Evolutionary conservation across 164 flowering plant genomes (phyloP), one percentile per base, ranked within the genome.

Genomic region (Sedum album): DNA sequence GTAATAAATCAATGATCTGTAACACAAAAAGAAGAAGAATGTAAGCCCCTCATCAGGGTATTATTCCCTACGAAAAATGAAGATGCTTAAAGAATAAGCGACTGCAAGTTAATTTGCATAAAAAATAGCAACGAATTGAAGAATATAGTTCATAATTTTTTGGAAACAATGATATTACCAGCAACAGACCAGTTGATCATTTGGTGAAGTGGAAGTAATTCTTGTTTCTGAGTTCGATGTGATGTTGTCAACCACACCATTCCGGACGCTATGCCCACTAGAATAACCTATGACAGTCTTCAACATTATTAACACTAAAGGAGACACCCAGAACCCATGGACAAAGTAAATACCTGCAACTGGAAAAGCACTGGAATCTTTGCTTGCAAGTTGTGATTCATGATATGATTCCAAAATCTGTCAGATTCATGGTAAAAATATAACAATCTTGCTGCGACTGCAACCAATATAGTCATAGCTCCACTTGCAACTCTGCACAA

Each of bases 191-290:
- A 93, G 75, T 86, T 93, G 68, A 86, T 77, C 65, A 89, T 60
- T 79, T 93, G 98, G 82, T 93, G 97, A 6, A 79, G 21, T 18
- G 69, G 72, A 70, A 77, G 93, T 67, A 93, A 78, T 82, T 93
- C 94, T 72, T 84, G 93, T 70, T 91, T 88, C 74, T 86, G 75
- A 20, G 93, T 85, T 79, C 98, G 79, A 73, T 84, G 98, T 70
- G 88, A 80, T 65, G 97, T 91, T 55, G 96, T 81, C 66, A 93
- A 49, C 46, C 73, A 73, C 72, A 91, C 98, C 98, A 93, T 90
- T 51, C 78, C 72, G 31, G 94, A 85, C 65, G 98, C 85, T 13
- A 89, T 73, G 35, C 79, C 89, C 68, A 93, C 90, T 81, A 90
- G 74, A 66, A 93, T 73, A 68, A 66, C 82, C 98, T 93, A 72